Evolutionary conservation across 371 early-diverging fungal species (phyloP).

Genomic region (Dichotomocladium elegans): DNA sequence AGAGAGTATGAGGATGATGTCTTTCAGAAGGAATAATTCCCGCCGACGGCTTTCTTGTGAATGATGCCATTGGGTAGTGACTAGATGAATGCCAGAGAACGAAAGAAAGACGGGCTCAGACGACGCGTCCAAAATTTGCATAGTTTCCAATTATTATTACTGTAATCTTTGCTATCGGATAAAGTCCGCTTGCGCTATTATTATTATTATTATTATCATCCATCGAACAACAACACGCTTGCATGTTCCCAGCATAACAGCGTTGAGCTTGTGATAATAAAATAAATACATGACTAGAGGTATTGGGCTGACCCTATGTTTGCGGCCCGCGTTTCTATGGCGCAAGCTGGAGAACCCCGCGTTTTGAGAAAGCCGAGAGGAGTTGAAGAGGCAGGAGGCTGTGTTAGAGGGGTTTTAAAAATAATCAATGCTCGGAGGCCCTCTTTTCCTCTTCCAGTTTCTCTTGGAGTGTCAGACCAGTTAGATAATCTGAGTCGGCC

Average conservation of each 20-base stretch:
- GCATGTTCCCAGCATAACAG: not conserved
- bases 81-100: not conserved
- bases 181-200: not conserved
- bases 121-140: not conserved
- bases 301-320: too few species aligned
- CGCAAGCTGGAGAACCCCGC: too few species aligned
- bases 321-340: too few species aligned
- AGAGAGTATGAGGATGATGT: conserved; percentile 58
- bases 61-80: conserved; percentile 11
- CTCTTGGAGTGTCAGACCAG: not conserved
- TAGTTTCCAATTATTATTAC: not conserved
- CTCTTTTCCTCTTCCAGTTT: conserved; percentile 1
- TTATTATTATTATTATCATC: not conserved
- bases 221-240: not conserved
- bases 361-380: not conserved
- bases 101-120: not conserved
- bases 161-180: not conserved
- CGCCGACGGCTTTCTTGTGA: conserved; percentile 33
- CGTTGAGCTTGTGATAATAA: not conserved
- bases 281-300: too few species aligned
- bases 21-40: conserved; percentile 28
- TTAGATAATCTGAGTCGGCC: not conserved
- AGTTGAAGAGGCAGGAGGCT: not conserved
- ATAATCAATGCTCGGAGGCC: not conserved
- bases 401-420: not conserved